Evolutionary conservation across 257 asterid genomes (phyloP), one percentile per base, ranked within the genome.

Genomic region (Primulina huaijiensis): DNA sequence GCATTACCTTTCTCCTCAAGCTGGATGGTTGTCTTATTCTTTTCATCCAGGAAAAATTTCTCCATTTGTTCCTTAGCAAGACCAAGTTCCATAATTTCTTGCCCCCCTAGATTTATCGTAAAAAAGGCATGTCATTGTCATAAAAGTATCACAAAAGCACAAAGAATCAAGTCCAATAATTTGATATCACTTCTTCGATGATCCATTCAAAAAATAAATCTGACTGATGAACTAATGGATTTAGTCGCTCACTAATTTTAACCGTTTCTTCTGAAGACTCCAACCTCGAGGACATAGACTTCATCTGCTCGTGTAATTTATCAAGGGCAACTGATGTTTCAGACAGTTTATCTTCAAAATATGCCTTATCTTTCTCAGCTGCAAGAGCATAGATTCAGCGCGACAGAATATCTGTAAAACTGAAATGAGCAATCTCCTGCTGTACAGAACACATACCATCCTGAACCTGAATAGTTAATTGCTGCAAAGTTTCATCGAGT

Each of bases 331-430:
- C 86, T 60, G 97, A 91, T 68, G 91, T 80, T 69, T 89, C 80
- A 68, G 95, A 91, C 65, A 89, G 73, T 80, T 86, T 94, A 69
- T 84, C 92, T 82, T 87, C 97, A 65, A 89, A 83, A 65, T 17
- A 81, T 38, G 77, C 83, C 78, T 86, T 94, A 81, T 88, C 95
- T 75, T 88, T 86, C 83, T 88, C 97, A 76, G 97, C 99, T 94
- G 96, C 60, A 66, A 40, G 69, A 72, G 67, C 64, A 57, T 25
- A 70, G 60, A 21, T 46, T 86, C 66, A 82, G 67, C 64, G 79
- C 38, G 72, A 76, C 72, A 63, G 16, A 43, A 72, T 40, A 33
- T 68, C 17, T 9, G 35, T 58, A 69, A 60, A 55, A 70, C 23
- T 62, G 7, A 68, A 58, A 53, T 19, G 29, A 72, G 17, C 69